Conservation (phyloP, 208 protist species). For the Wallacemonas sp. region DNA sequence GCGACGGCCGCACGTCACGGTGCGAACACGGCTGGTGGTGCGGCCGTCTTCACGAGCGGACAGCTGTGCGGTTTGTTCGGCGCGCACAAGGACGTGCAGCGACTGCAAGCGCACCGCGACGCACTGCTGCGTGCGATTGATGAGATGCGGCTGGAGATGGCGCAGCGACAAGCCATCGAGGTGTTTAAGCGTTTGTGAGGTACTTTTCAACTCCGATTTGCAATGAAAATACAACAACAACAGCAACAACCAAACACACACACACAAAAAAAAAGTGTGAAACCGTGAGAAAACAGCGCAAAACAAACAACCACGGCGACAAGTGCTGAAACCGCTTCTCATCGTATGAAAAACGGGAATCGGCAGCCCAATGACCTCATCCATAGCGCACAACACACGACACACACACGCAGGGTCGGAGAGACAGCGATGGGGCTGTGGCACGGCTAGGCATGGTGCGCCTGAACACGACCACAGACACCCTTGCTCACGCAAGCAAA, state of each 20-base stretch:
- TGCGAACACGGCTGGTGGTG: too few relatives aligned
- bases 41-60: constrained; percentile 26
- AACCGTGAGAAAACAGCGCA: not conserved
- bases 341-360: too few relatives aligned
- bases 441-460: too few relatives aligned
- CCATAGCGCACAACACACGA: too few relatives aligned
- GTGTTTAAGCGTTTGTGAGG: constrained; percentile 40
- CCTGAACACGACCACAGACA: too few relatives aligned
- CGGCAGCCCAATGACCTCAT: too few relatives aligned
- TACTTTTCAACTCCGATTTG: not conserved
- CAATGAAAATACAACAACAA: constrained; percentile 2
- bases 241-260: not conserved
- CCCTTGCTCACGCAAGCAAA: too few relatives aligned
- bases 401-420: too few relatives aligned
- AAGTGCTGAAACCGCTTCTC: too few relatives aligned
- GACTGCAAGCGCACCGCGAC: constrained; percentile 40
- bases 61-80: constrained; percentile 40
- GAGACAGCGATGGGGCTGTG: too few relatives aligned
- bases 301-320: not conserved
- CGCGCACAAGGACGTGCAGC: constrained; percentile 47
- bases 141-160: constrained; percentile 51
- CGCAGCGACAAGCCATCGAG: constrained; percentile 48
- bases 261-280: too few relatives aligned
- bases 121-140: constrained; percentile 52
- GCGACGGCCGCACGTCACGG: not conserved